Evolutionary conservation across 768 basidiomycete genomes (phyloP), one percentile per base, ranked within the genome.

Genomic region (Mycena pura): DNA sequence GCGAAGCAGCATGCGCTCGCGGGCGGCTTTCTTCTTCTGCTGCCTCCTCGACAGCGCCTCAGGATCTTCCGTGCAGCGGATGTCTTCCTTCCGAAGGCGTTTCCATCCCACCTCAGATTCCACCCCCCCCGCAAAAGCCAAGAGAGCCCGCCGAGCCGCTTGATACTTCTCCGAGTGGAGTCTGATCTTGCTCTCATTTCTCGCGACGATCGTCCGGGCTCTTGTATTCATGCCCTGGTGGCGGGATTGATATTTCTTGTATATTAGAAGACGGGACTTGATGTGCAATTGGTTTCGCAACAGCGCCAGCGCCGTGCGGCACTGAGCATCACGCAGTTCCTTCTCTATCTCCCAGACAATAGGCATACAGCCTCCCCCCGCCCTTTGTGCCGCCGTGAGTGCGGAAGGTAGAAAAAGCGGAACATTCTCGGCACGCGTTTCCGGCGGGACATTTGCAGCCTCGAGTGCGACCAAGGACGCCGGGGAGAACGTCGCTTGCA

Each of bases 291-390:
- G n/a, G n/a, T n/a, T n/a, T n/a, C n/a, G n/a, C n/a, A n/a, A n/a
- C n/a, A n/a, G n/a, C n/a, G 27, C 57, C 6, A 63, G 48, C 4
- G 57, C 55, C 9, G 24, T 11, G 6, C 36, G 29, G 38, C 62
- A 57, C 39, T 63, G 62, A 15, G 55, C 47, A 11, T 50, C 62
- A 5, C 62, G 57, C n/a, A n/a, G n/a, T n/a, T n/a, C n/a, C n/a
- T n/a, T n/a, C n/a, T n/a, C n/a, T n/a, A n/a, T n/a, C n/a, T n/a
- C n/a, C n/a, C n/a, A n/a, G n/a, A n/a, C n/a, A n/a, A n/a, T n/a
- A n/a, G n/a, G n/a, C n/a, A n/a, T n/a, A n/a, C 6, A 52, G 40
- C 34, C 49, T 15, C 32, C 28, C 22, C 21, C 17, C 25, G 21
- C 25, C 6, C 52, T 38, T n/a, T 54, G 10, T 10, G 29, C 22